Evolutionary conservation across 129 eudicot species (phyloP).

Genomic region (Ambrosia trifida): DNA sequence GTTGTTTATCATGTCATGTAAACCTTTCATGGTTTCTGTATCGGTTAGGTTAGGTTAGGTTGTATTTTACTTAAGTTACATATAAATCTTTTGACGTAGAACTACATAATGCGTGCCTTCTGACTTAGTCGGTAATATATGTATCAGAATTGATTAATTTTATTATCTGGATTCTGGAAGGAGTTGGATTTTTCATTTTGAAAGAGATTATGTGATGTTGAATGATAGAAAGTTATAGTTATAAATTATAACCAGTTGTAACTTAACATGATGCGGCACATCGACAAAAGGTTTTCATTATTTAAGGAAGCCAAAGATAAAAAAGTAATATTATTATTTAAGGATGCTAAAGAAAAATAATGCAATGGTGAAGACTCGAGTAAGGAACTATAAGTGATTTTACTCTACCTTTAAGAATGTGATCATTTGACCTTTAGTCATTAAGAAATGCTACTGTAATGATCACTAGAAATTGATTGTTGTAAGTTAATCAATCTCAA

Average conservation of each 20-base stretch:
- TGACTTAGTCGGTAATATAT: constrained; percentile 2
- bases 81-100: no score
- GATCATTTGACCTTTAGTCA: not conserved
- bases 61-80: no score
- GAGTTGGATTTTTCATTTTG: not conserved
- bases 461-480: not conserved
- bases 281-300: no score
- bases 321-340: no score
- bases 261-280: not conserved
- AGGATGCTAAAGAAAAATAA: not conserved
- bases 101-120: no score
- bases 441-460: not conserved
- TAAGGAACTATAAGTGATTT: not conserved
- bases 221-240: not conserved
- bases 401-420: not conserved
- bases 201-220: not conserved
- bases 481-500: not conserved
- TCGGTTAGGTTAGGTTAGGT: no score
- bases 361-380: not conserved
- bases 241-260: not conserved
- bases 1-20: no score
- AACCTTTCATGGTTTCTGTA: no score
- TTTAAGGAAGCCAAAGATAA: not conserved
- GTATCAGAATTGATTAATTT: not conserved
- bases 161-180: not conserved